These are phyloP conservation scores for Halteria grandinella DNA, from an alignment of 73 alveolate genomes.

Conservation along the genomic window DNA sequence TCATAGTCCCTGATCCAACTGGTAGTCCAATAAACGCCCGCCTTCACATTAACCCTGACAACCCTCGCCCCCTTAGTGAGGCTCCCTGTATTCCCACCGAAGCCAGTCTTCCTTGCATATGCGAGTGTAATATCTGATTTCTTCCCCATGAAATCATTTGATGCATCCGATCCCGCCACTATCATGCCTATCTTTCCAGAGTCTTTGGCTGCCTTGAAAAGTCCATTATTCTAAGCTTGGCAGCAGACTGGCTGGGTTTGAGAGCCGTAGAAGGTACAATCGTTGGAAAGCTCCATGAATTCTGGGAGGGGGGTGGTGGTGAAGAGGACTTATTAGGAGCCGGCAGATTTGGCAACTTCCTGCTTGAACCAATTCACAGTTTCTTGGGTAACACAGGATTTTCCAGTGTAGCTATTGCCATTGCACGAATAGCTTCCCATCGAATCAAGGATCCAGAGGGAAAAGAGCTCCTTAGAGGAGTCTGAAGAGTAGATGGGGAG, in stretches of 20 bases:
- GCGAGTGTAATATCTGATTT: constrained; percentile 13
- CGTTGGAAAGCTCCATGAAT: constrained; percentile 23
- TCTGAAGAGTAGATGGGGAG: constrained; percentile 10
- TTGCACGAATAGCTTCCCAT: constrained; percentile 22
- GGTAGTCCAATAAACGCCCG: constrained; percentile 6
- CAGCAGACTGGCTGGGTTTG: constrained; percentile 8
- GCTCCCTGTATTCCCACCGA: neutral
- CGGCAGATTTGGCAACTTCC: neutral
- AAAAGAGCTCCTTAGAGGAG: neutral
- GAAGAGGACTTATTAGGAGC: neutral
- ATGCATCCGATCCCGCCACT: constrained; percentile 9
- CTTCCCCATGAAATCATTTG: constrained; percentile 11
- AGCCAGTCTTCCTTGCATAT: constrained; percentile 39
- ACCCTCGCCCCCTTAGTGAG: constrained; percentile 43
- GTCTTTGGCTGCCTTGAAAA: neutral
- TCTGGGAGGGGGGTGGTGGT: constrained; percentile 26
- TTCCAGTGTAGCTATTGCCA: constrained; percentile 23
- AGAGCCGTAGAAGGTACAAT: neutral
- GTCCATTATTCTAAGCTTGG: constrained; percentile 30
- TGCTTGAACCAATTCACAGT: constrained; percentile 33
- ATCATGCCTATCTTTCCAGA: constrained; percentile 8
- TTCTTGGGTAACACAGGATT: constrained; percentile 7
- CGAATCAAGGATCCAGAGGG: constrained; percentile 26
- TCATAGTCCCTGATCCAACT: constrained; percentile 26
- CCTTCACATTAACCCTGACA: constrained; percentile 9